phyloP scores from a whole-genome alignment of 345 rosid genomes.

The Melaleuca alternifolia region DNA sequence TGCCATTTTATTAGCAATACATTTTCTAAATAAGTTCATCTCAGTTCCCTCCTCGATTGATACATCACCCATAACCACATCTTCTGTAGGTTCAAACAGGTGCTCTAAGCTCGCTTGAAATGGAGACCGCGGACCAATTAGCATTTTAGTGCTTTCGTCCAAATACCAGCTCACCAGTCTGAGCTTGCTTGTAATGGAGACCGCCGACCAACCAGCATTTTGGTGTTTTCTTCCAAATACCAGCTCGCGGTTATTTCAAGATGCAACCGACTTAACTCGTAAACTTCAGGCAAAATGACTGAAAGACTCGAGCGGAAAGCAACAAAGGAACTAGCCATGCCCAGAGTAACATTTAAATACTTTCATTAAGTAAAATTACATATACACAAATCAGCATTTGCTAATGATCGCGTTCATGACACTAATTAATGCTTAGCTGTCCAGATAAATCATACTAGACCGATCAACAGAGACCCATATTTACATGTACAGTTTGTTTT shows the following conservation, averaged over 20 bases:
- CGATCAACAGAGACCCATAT: neutral
- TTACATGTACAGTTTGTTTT: neutral
- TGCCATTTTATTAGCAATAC: too few species aligned
- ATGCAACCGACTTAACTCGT: neutral
- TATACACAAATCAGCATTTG: neutral
- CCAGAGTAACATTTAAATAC: neutral
- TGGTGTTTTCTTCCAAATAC: neutral
- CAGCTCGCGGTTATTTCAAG: neutral
- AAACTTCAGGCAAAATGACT: neutral
- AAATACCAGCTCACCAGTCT: neutral
- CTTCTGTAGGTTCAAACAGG: too few species aligned
- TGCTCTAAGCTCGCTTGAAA: neutral
- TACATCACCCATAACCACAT: too few species aligned
- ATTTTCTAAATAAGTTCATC: too few species aligned
- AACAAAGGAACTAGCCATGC: neutral
- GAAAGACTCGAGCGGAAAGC: neutral
- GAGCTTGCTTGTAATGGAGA: neutral
- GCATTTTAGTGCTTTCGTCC: neutral
- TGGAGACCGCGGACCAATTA: neutral
- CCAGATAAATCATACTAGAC: neutral
- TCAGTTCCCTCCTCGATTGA: too few species aligned
- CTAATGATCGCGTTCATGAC: neutral
- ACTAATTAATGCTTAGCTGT: neutral
- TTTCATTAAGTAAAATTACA: neutral
- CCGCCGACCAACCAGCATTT: neutral